Percentiles rank a stretch among this genome's conserved stretches.
phyloP scores from a whole-genome alignment of 1,139 yeast species.

The Diutina neorugosa region DNA sequence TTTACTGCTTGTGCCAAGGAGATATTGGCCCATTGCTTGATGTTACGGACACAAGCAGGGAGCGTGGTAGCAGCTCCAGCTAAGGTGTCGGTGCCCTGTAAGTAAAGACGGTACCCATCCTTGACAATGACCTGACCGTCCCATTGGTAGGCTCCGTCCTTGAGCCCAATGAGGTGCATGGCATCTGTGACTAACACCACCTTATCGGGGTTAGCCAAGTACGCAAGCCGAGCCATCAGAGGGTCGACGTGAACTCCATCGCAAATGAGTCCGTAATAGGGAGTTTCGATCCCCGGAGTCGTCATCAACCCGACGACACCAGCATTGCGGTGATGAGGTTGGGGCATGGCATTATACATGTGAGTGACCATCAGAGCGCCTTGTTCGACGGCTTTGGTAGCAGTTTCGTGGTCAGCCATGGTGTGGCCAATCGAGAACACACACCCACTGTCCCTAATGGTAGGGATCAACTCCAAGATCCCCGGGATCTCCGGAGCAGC shows the following conservation, averaged over 20 bases:
- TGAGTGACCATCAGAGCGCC: constrained; percentile 57
- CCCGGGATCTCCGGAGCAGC: constrained; percentile 56
- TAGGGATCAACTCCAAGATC: constrained; percentile 36
- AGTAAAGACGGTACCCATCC: constrained; percentile 33
- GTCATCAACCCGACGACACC: constrained; percentile 48
- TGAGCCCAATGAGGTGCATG: constrained; percentile 41
- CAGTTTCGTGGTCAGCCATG: constrained; percentile 35
- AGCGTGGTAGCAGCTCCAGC: constrained; percentile 55
- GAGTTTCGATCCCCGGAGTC: constrained; percentile 23
- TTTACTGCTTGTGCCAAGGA: constrained; percentile 43
- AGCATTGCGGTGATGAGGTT: constrained; percentile 50
- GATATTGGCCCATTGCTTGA: constrained; percentile 39
- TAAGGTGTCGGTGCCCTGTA: constrained; percentile 47
- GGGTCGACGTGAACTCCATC: constrained; percentile 59
- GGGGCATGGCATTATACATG: constrained; percentile 58
- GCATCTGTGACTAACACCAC: constrained; percentile 55
- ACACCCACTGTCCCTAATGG: constrained; percentile 19
- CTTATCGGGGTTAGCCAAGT: constrained; percentile 40
- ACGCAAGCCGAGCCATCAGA: constrained; percentile 41
- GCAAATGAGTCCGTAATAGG: constrained; percentile 47
- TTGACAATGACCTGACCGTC: constrained; percentile 38
- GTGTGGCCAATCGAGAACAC: constrained; percentile 50
- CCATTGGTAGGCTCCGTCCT: constrained; percentile 41
- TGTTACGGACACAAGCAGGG: constrained; percentile 41
- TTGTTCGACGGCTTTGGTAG: constrained; percentile 33